phyloP scores from a whole-genome alignment of 2,329 filamentous ascomycete genomes.

The Phoma herbarum region DNA sequence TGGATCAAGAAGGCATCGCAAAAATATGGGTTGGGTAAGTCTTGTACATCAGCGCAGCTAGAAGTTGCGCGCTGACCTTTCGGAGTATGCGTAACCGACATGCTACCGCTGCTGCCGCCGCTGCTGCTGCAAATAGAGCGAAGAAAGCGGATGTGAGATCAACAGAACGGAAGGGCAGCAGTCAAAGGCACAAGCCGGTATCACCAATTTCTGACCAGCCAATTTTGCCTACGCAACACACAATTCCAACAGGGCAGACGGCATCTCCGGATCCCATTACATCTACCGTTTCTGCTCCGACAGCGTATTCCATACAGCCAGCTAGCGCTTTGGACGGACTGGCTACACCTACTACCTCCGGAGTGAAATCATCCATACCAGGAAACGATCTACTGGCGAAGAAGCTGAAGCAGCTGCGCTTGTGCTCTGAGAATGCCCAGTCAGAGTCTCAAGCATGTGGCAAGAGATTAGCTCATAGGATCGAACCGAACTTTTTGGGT shows the following conservation, averaged over 20 bases:
- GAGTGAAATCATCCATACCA: not conserved
- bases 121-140: not conserved
- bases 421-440: no score
- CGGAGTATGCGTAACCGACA: not conserved
- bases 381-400: constrained; percentile 1
- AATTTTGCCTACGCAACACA: not conserved
- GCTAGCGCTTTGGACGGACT: not conserved
- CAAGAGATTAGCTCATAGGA: not conserved
- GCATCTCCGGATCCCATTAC: not conserved
- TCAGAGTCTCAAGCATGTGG: not conserved
- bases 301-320: not conserved
- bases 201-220: not conserved
- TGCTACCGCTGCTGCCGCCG: not conserved
- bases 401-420: constrained; percentile 5
- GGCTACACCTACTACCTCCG: not conserved
- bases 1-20: fast-evolving
- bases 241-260: not conserved
- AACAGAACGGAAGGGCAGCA: not conserved
- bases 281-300: not conserved
- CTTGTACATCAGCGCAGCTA: not conserved
- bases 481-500: constrained; percentile 2
- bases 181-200: not conserved
- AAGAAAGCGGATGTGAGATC: not conserved
- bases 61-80: not conserved
- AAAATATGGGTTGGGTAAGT: not conserved